These are phyloP conservation scores for Leishmania mexicana DNA, from an alignment of 208 protist species.

Conservation along the genomic window DNA sequence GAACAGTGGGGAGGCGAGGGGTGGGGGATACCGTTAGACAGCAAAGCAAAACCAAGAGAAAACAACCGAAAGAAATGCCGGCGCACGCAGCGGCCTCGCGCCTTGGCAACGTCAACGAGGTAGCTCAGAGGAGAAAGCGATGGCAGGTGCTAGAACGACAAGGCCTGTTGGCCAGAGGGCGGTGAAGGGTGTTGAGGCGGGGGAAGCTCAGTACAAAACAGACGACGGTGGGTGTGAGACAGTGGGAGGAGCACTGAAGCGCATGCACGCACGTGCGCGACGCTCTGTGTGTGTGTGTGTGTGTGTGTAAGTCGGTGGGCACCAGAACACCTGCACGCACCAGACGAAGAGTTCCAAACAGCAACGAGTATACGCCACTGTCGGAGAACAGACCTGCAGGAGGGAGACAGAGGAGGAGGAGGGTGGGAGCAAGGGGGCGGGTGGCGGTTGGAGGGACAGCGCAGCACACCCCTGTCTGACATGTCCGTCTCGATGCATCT, in stretches of 20 bases:
- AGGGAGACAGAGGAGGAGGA: not conserved
- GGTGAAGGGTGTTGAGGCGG: not conserved
- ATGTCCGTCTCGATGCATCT: not conserved
- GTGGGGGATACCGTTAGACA: no score
- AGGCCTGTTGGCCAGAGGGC: not conserved
- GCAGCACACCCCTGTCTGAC: not conserved
- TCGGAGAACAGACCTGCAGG: not conserved
- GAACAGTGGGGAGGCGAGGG: not conserved
- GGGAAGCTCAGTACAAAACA: not conserved
- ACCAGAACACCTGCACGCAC: not conserved
- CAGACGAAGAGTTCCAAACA: not conserved
- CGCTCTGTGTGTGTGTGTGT: no score
- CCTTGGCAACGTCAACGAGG: not conserved
- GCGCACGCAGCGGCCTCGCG: not conserved
- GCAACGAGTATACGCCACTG: not conserved
- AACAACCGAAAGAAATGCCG: not conserved
- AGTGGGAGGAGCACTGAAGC: not conserved
- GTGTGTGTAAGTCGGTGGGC: not conserved
- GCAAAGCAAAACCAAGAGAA: not conserved
- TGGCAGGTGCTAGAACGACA: not conserved
- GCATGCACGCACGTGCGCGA: not conserved
- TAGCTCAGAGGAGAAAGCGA: slow-evolving; percentile 13
- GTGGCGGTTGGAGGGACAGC: not conserved
- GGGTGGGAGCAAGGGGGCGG: not conserved
- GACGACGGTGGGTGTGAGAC: not conserved